Evolutionary conservation across 2,329 filamentous ascomycete genomes (phyloP).

Genomic region (Ambrosiella cleistominuta): DNA sequence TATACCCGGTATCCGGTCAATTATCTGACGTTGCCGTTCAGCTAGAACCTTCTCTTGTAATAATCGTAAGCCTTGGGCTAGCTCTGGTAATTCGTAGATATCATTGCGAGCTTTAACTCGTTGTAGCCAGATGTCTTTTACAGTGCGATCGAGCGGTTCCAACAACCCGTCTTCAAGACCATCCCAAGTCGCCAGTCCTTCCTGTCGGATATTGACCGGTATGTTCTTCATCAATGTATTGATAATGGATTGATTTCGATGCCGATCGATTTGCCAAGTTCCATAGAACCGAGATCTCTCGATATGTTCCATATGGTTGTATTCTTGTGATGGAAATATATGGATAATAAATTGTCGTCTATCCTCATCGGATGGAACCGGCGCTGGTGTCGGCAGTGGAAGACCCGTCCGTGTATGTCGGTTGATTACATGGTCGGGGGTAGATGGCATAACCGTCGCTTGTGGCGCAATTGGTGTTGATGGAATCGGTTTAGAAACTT

Average conservation of each 20-base stretch:
- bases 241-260: conserved; percentile 21
- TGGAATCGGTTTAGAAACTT: conserved; percentile 17
- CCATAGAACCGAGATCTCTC: conserved; percentile 22
- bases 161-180: conserved; percentile 16
- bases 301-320: conserved; percentile 24
- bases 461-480: background rate
- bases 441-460: conserved; percentile 10
- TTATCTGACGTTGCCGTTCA: background rate
- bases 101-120: background rate
- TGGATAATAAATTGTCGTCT: conserved; percentile 26
- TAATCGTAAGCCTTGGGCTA: background rate
- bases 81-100: background rate
- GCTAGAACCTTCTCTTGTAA: background rate
- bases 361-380: conserved; percentile 3
- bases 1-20: background rate
- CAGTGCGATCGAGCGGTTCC: conserved; percentile 5
- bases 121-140: conserved; percentile 2
- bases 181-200: conserved; percentile 29
- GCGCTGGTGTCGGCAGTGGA: conserved; percentile 17
- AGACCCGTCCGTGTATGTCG: conserved; percentile 17
- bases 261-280: conserved; percentile 24
- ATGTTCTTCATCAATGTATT: conserved; percentile 23
- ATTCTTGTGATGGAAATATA: conserved; percentile 23
- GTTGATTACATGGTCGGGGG: conserved; percentile 6
- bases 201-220: conserved; percentile 22